These are phyloP conservation scores for Boechera divaricarpa DNA, from an alignment of 345 rosid species.

Conservation along the genomic window DNA sequence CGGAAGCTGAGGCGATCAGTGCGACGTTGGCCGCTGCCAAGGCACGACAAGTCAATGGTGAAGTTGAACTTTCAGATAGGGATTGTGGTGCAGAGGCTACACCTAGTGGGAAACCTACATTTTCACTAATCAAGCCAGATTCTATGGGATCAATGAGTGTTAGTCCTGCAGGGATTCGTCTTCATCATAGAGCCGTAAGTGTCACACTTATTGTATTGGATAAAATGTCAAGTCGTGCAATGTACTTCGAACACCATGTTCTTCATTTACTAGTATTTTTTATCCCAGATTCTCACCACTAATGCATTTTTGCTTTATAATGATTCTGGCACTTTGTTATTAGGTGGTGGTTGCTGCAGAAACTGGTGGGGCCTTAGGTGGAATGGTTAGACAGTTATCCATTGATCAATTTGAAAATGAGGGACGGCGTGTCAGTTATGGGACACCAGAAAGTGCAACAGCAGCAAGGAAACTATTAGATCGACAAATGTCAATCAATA, in stretches of 20 bases:
- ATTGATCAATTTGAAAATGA: slow-evolving; percentile 94
- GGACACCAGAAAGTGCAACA: slow-evolving; percentile 84
- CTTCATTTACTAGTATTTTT: slow-evolving; percentile 27
- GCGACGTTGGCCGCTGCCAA: slow-evolving; percentile 93
- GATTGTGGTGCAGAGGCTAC: slow-evolving; percentile 86
- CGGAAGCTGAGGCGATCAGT: slow-evolving; percentile 92
- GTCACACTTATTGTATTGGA: slow-evolving; percentile 22
- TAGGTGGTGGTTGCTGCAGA: slow-evolving; percentile 91
- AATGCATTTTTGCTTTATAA: slow-evolving; percentile 22
- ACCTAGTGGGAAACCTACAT: slow-evolving; percentile 73
- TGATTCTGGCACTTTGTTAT: slow-evolving; percentile 42
- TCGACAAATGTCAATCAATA: slow-evolving; percentile 87
- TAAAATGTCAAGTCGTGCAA: not conserved
- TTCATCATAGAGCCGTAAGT: slow-evolving; percentile 91
- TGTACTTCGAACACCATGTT: slow-evolving; percentile 27
- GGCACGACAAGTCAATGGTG: slow-evolving; percentile 90
- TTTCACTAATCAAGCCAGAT: slow-evolving; percentile 68
- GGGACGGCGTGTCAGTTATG: slow-evolving; percentile 88
- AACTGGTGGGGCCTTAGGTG: slow-evolving; percentile 90
- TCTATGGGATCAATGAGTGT: slow-evolving; percentile 59
- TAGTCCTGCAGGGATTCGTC: slow-evolving; percentile 72
- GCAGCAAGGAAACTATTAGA: slow-evolving; percentile 93
- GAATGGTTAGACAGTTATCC: slow-evolving; percentile 91
- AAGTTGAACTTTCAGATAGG: slow-evolving; percentile 78
- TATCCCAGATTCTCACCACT: slow-evolving; percentile 2